Percentiles rank a stretch among this genome's conserved stretches.
Evolutionary conservation across 768 basidiomycete species (phyloP).

Genomic region (Amanita jacksonii): DNA sequence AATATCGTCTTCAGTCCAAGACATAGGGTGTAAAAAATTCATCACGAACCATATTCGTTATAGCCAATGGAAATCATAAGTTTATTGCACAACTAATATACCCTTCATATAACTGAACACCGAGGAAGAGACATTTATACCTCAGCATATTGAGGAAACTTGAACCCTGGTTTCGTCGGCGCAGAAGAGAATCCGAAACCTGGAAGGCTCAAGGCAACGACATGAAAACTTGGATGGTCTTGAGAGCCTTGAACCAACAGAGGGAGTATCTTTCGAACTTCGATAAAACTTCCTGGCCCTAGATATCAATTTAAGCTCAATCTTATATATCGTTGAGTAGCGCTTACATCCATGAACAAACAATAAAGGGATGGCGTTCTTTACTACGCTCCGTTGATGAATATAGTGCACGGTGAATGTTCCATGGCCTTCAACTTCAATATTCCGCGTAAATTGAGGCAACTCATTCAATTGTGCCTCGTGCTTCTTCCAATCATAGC

Average conservation of each 20-base stretch:
- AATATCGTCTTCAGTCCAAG: neutral
- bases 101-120: conserved; percentile 20
- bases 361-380: conserved; percentile 34
- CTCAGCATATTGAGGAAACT: conserved; percentile 40
- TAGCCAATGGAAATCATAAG: conserved; percentile 42
- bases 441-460: conserved; percentile 48
- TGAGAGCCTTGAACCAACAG: conserved; percentile 33
- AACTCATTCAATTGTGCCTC: conserved; percentile 37
- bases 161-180: conserved; percentile 41
- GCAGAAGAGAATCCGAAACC: conserved; percentile 55
- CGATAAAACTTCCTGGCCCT: conserved; percentile 56
- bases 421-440: conserved; percentile 38
- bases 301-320: conserved; percentile 22
- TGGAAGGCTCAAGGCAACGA: conserved; percentile 50
- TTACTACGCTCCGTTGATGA: conserved; percentile 36
- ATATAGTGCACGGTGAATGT: conserved; percentile 44
- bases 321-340: neutral
- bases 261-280: conserved; percentile 49
- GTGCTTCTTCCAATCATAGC: conserved; percentile 46
- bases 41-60: conserved; percentile 32
- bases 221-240: conserved; percentile 48
- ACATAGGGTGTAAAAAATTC: neutral
- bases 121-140: conserved; percentile 17
- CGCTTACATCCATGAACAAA: conserved; percentile 45
- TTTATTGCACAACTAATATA: conserved; percentile 46